Conservation (phyloP, 805 yeast species). For the Hanseniaspora vineae region DNA sequence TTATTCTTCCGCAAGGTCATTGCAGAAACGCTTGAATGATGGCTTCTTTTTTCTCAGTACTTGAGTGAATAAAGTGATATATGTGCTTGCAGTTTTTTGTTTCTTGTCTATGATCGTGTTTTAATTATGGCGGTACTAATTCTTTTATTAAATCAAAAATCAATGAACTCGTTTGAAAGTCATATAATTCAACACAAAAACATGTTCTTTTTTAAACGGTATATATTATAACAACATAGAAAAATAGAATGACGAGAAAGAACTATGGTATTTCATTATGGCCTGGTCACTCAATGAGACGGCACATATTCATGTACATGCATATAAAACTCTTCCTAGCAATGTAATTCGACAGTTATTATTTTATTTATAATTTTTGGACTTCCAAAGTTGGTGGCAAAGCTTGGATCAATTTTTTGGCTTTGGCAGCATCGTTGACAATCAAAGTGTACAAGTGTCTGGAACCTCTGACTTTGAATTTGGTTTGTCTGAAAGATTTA, state of each 20-base stretch:
- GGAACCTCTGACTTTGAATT: slow-evolving; percentile 98
- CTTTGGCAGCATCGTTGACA: slow-evolving; percentile 91
- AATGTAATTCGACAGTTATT: no score
- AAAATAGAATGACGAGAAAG: neutral
- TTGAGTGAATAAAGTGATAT: neutral
- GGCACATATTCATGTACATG: no score
- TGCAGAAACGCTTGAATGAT: no score
- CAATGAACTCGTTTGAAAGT: neutral
- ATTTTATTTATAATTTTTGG: slow-evolving; percentile 29
- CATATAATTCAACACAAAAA: neutral
- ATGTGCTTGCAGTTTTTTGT: neutral
- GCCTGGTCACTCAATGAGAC: no score
- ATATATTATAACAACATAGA: slow-evolving; percentile 2
- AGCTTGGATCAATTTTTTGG: slow-evolving; percentile 94
- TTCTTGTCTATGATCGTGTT: no score
- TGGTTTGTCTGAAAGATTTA: slow-evolving; percentile 83
- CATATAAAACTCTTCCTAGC: no score
- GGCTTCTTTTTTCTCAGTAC: no score
- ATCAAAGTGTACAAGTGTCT: slow-evolving; percentile 89
- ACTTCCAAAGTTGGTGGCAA: slow-evolving; percentile 57
- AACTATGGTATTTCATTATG: no score
- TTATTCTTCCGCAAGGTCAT: no score
- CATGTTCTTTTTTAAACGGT: neutral
- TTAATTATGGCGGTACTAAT: no score
- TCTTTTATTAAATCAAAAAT: no score